These are phyloP conservation scores for Ceratocystis lukuohia DNA, from an alignment of 2,329 filamentous ascomycete species.

Conservation along the genomic window DNA sequence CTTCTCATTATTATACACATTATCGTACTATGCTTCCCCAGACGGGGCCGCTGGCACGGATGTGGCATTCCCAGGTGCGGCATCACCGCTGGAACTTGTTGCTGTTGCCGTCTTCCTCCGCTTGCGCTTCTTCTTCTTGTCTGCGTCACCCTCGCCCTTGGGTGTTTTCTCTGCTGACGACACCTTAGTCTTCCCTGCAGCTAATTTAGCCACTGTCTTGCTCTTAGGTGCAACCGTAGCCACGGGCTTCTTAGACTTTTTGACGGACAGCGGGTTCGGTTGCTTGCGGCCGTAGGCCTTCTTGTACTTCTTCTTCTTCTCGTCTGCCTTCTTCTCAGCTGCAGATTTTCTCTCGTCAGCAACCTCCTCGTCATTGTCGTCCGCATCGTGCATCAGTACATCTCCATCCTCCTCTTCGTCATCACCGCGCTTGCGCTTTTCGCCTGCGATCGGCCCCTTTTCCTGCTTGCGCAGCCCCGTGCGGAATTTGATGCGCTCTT, in stretches of 20 bases:
- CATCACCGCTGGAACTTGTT: slow-evolving; percentile 5
- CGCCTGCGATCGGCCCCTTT: slow-evolving; percentile 25
- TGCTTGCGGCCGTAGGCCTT: slow-evolving; percentile 49
- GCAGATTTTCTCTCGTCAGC: slow-evolving; percentile 16
- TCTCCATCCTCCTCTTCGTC: slow-evolving; percentile 28
- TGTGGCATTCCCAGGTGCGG: neutral
- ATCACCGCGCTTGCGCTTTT: slow-evolving; percentile 40
- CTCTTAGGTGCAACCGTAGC: slow-evolving; percentile 18
- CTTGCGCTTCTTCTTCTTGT: slow-evolving; percentile 21
- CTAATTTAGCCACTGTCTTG: slow-evolving; percentile 21
- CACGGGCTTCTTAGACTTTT: slow-evolving; percentile 35
- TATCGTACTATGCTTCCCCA: too few relatives aligned
- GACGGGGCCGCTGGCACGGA: neutral
- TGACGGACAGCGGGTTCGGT: slow-evolving; percentile 57
- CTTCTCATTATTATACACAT: neutral
- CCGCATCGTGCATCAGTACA: slow-evolving; percentile 6
- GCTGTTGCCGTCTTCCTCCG: slow-evolving; percentile 18
- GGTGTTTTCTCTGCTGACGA: neutral
- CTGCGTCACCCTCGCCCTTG: slow-evolving; percentile 11
- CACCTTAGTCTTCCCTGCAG: neutral
- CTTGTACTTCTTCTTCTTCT: slow-evolving; percentile 39
- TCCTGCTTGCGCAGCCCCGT: slow-evolving; percentile 46
- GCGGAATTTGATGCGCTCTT: slow-evolving; percentile 63
- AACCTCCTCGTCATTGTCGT: slow-evolving; percentile 25
- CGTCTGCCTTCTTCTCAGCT: slow-evolving; percentile 3